A percentile compares a stretch with the other conserved stretches of the same genome.
These are phyloP conservation scores for Diaporthe aspalathi DNA, from an alignment of 2,329 filamentous ascomycete species.

Conservation along the genomic window DNA sequence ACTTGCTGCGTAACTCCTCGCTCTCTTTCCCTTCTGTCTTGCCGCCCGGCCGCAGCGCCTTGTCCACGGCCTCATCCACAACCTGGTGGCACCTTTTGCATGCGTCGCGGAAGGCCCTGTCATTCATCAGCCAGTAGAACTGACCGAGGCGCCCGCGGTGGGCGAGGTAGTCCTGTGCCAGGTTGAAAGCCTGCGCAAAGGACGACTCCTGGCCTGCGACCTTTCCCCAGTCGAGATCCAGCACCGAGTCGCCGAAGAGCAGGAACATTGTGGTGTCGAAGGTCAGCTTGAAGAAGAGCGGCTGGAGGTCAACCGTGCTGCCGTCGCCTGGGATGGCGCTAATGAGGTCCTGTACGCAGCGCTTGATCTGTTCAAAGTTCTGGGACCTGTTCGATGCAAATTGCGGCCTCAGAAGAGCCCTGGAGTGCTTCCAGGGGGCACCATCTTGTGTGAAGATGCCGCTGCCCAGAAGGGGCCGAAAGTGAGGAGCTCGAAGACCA, in stretches of 20 bases:
- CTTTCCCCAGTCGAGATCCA: conserved; percentile 15
- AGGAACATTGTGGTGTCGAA: conserved; percentile 33
- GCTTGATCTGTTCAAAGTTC: conserved; percentile 24
- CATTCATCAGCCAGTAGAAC: conserved; percentile 29
- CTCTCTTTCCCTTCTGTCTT: neutral
- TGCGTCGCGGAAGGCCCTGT: conserved; percentile 19
- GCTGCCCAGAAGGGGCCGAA: conserved; percentile 48
- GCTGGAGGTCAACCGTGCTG: conserved; percentile 29
- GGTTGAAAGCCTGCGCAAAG: conserved; percentile 18
- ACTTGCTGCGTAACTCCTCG: neutral
- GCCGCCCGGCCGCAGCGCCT: neutral
- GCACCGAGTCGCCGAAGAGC: conserved; percentile 26
- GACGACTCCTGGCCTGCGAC: conserved; percentile 24
- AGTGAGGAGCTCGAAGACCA: conserved; percentile 16
- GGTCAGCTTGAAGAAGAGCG: conserved; percentile 32
- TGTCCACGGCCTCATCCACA: conserved; percentile 23
- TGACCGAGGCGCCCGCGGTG: conserved; percentile 21
- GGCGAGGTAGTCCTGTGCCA: conserved; percentile 26
- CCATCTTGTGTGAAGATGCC: conserved; percentile 52
- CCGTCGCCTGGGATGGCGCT: conserved; percentile 9
- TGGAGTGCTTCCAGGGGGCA: conserved; percentile 48
- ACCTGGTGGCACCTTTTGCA: conserved; percentile 18
- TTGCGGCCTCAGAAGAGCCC: conserved; percentile 48
- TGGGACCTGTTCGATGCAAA: conserved; percentile 39
- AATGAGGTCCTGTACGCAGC: conserved; percentile 22